Evolutionary conservation across 1,284 basidiomycete genomes (phyloP), one percentile per base, ranked within the genome.

Genomic region (Moniliophthora roreri): DNA sequence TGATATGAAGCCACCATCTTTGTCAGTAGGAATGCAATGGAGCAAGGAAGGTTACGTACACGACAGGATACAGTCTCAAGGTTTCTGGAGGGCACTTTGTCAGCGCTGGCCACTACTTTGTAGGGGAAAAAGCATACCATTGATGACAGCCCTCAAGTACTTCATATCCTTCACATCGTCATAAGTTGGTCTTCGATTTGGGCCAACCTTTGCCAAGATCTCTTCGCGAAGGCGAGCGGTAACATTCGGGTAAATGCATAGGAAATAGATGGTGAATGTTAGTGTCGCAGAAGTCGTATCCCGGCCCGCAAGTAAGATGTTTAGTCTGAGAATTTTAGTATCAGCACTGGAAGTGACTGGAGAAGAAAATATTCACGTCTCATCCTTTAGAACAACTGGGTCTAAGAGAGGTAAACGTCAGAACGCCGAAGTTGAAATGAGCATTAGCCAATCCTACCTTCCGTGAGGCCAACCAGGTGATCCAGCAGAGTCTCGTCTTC

Each of bases 81-180:
- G 65, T 0, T 80, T 81, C 66, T 87, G 83, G 81, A 56, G 39
- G 46, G 15, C 26, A 41, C n/a, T n/a, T n/a, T 2, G 50, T 46
- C 18, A 40, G 5, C 44, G 35, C 23, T 21, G 3, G 6, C 23
- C 4, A 24, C 35, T 34, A 13, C 34, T 13, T 4, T 2, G 2
- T 3, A 24, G 10, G 47, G 28, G 20, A 39, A 37, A 21, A 9
- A n/a, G 58, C 70, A 10, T 45, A 79, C 81, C 82, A 52, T 84
- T 84, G 50, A 85, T 72, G n/a, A 85, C 76, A 2, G 83, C 82
- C 9, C 82, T 67, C 2, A 84, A 66, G 56, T 76, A 83, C 58
- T 77, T 82, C 76, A 85, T 81, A 1, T 75, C 73, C 24, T 72
- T 70, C 52, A 85, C 68, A 55, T 82, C 75, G 23, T 82, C 81